phyloP scores from a whole-genome alignment of 371 early-diverging fungal genomes.

The Circinella umbellata region DNA sequence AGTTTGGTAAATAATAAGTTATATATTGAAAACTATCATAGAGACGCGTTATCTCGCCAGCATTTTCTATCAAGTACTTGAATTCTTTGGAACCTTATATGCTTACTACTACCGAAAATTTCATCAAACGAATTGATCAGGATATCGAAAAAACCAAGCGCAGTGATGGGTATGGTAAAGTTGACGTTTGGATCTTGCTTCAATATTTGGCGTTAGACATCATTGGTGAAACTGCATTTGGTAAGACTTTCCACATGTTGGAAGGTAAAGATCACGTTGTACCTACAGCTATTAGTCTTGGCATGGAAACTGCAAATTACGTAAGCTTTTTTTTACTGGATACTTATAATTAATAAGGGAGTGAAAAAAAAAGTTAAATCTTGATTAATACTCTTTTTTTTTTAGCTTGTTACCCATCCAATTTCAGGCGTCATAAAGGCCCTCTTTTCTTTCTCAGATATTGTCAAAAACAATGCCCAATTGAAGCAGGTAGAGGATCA shows the following conservation, averaged over 20 bases:
- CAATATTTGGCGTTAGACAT: conserved; percentile 51
- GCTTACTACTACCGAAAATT: conserved; percentile 14
- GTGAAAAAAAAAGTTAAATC: too few species aligned
- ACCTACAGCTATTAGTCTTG: not conserved
- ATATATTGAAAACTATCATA: not conserved
- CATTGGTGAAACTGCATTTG: conserved; percentile 45
- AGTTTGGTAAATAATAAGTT: too few species aligned
- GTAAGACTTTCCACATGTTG: conserved; percentile 52
- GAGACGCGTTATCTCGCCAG: conserved; percentile 50
- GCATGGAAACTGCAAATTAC: not conserved
- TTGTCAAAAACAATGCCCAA: not conserved
- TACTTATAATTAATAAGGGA: too few species aligned
- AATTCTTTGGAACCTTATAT: conserved; percentile 44
- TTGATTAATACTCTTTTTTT: too few species aligned
- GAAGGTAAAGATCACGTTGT: conserved; percentile 32
- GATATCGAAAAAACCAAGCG: conserved; percentile 19
- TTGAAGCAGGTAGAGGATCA: not conserved
- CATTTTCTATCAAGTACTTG: conserved; percentile 48
- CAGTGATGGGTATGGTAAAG: conserved; percentile 17
- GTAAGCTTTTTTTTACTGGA: not conserved
- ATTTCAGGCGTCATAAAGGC: not conserved
- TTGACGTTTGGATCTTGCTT: conserved; percentile 42
- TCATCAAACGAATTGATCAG: conserved; percentile 27
- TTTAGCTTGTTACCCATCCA: conserved; percentile 14
- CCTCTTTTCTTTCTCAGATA: not conserved